A percentile compares a stretch with the other conserved stretches of the same genome.
These are phyloP conservation scores for Calonectria hawksworthii DNA, from an alignment of 2,329 filamentous ascomycete species.

Conservation along the genomic window DNA sequence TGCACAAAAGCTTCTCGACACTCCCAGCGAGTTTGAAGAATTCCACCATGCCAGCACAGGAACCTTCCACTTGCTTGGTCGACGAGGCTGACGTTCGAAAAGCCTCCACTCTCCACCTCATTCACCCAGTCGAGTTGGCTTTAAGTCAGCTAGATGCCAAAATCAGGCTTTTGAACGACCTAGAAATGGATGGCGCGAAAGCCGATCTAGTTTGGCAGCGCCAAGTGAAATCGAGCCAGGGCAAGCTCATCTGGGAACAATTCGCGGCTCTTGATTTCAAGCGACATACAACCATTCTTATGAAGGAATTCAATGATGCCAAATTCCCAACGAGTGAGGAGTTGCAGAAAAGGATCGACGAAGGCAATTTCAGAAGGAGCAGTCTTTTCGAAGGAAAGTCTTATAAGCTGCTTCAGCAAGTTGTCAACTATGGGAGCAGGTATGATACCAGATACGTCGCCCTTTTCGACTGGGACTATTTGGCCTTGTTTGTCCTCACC, in stretches of 20 bases:
- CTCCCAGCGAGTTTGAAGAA: neutral
- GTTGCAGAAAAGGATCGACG: neutral
- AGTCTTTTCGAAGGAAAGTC: neutral
- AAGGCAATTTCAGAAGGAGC: too few species aligned
- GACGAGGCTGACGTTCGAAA: neutral
- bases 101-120: neutral
- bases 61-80: neutral
- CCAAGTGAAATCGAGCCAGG: neutral
- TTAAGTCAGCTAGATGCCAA: neutral
- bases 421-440: neutral
- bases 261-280: neutral
- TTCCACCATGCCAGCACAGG: neutral
- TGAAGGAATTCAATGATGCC: neutral
- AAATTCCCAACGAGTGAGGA: neutral
- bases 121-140: neutral
- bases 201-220: neutral
- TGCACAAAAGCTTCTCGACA: neutral
- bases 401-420: neutral
- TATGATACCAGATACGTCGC: neutral
- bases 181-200: neutral
- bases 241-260: neutral
- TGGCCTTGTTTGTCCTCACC: neutral
- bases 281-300: neutral
- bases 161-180: neutral
- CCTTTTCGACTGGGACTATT: neutral